Evolutionary conservation across 75 land plant genomes (phyloP).

Genomic region (Pseudotsuga menziesii): DNA sequence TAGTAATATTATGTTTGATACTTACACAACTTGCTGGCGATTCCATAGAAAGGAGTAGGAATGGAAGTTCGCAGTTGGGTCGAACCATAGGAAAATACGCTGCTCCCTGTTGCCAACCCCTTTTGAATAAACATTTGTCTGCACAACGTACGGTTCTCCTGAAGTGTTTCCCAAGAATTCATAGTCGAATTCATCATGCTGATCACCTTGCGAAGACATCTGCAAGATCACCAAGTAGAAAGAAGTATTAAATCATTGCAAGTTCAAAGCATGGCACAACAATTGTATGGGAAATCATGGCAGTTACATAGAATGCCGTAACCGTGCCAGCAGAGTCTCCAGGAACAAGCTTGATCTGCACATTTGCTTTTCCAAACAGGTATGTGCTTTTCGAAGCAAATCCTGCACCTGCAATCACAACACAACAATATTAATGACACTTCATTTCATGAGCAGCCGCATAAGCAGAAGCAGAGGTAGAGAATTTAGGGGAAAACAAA

Average conservation of each 20-base stretch:
- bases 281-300: no score
- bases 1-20: not conserved
- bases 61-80: constrained; percentile 38
- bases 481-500: not conserved
- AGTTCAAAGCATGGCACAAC: no score
- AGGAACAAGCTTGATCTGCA: constrained; percentile 53
- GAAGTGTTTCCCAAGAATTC: constrained; percentile 44
- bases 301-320: no score
- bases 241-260: no score
- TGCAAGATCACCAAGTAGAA: not conserved
- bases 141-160: constrained; percentile 40
- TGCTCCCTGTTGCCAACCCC: constrained; percentile 49
- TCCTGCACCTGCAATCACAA: constrained; percentile 38
- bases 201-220: constrained; percentile 25
- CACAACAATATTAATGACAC: no score
- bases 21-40: constrained; percentile 23
- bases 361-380: constrained; percentile 48
- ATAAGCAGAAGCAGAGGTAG: no score
- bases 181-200: constrained; percentile 29
- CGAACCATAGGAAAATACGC: constrained; percentile 39
- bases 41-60: constrained; percentile 36
- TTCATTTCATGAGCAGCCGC: no score
- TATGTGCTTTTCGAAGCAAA: constrained; percentile 63
- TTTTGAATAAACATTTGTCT: constrained; percentile 39
- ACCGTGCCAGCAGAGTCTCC: no score